A percentile compares a stretch with the other conserved stretches of the same genome.
phyloP scores from a whole-genome alignment of 2,329 filamentous ascomycete genomes.

The Rachicladosporium sp. region DNA sequence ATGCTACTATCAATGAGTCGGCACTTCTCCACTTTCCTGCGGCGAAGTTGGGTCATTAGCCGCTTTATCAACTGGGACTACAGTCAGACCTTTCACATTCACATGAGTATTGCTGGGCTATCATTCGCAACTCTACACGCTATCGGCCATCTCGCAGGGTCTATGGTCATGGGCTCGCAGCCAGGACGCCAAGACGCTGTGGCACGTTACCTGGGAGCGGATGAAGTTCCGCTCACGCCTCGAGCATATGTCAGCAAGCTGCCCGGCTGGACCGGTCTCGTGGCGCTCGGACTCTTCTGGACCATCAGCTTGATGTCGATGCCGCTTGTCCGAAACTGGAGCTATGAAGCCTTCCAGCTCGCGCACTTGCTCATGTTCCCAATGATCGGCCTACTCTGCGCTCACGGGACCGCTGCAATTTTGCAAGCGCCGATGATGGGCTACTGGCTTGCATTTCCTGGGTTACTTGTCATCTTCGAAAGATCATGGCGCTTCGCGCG shows the following conservation, averaged over 20 bases:
- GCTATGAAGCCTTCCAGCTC: slow-evolving; percentile 46
- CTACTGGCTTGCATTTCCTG: slow-evolving; percentile 44
- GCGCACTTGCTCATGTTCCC: slow-evolving; percentile 48
- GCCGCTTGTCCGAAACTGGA: slow-evolving; percentile 38
- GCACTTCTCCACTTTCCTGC: slow-evolving; percentile 42
- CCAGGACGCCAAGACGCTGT: slow-evolving; percentile 34
- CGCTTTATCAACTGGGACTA: slow-evolving; percentile 47
- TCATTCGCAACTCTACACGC: slow-evolving; percentile 41
- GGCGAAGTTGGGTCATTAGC: slow-evolving; percentile 40
- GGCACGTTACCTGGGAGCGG: slow-evolving; percentile 32
- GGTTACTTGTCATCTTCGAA: slow-evolving; percentile 39
- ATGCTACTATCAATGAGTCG: slow-evolving; percentile 47
- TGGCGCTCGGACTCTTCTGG: slow-evolving; percentile 39
- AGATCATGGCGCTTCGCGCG: slow-evolving; percentile 33
- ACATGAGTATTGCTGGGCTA: slow-evolving; percentile 40
- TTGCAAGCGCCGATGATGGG: slow-evolving; percentile 46
- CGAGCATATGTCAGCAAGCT: slow-evolving; percentile 34
- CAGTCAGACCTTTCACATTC: slow-evolving; percentile 44
- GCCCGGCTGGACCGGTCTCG: slow-evolving; percentile 41
- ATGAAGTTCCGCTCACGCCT: slow-evolving; percentile 34
- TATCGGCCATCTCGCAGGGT: slow-evolving; percentile 42
- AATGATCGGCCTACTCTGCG: slow-evolving; percentile 43
- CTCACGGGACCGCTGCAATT: slow-evolving; percentile 39
- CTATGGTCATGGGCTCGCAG: slow-evolving; percentile 40
- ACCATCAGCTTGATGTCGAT: slow-evolving; percentile 37